Evolutionary conservation across 2,329 filamentous ascomycete species (phyloP).

Genomic region (Cladophialophora exuberans): DNA sequence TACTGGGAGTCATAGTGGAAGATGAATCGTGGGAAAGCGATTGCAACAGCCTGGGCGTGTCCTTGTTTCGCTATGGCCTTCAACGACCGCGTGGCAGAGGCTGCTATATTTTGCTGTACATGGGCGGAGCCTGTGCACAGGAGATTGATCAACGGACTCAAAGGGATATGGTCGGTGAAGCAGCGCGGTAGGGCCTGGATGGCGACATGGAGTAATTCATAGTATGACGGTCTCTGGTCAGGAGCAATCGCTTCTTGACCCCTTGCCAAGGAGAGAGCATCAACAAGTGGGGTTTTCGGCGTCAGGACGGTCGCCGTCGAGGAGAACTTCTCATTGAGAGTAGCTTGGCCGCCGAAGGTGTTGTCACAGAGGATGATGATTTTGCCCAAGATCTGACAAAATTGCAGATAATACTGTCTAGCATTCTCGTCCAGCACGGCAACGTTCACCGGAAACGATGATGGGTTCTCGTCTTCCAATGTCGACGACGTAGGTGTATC

Average conservation of each 20-base stretch:
- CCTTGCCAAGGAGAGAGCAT: slow-evolving; percentile 87
- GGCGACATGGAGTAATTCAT: slow-evolving; percentile 91
- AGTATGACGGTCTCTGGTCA: slow-evolving; percentile 92
- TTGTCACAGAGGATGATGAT: slow-evolving; percentile 97
- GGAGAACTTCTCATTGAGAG: slow-evolving; percentile 91
- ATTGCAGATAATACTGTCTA: slow-evolving; percentile 83
- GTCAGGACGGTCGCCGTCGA: slow-evolving; percentile 56
- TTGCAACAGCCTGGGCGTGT: slow-evolving; percentile 92
- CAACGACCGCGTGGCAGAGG: slow-evolving; percentile 86
- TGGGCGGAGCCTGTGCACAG: slow-evolving; percentile 96
- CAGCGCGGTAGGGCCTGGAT: slow-evolving; percentile 96
- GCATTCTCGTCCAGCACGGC: slow-evolving; percentile 71
- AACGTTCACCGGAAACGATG: slow-evolving; percentile 56
- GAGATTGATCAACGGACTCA: slow-evolving; percentile 91
- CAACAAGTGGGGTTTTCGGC: slow-evolving; percentile 91
- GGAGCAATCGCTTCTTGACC: slow-evolving; percentile 76
- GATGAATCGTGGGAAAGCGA: slow-evolving; percentile 95
- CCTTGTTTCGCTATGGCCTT: slow-evolving; percentile 94
- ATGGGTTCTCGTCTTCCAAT: slow-evolving; percentile 37
- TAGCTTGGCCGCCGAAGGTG: slow-evolving; percentile 93
- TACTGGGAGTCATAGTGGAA: slow-evolving; percentile 98
- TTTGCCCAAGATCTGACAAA: slow-evolving; percentile 93
- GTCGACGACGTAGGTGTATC: slow-evolving; percentile 39
- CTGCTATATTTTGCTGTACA: slow-evolving; percentile 87
- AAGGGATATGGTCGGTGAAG: slow-evolving; percentile 84